Evolutionary conservation across 805 yeast species (phyloP), one percentile per base, ranked within the genome.

Genomic region (Teunomyces panamensis): DNA sequence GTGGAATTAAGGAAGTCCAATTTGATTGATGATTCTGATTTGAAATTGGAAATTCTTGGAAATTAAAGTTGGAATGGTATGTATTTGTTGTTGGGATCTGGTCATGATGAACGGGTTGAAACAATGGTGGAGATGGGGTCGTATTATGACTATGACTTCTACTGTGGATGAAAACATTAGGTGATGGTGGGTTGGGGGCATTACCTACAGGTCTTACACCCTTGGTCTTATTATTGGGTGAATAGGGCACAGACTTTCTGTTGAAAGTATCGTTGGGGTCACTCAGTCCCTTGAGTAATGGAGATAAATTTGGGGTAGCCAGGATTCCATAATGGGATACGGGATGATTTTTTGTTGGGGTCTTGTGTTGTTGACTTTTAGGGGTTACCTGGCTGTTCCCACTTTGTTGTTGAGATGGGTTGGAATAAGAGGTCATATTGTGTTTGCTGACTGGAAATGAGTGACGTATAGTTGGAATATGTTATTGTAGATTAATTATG

Each of bases 1-100:
- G 73, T n/a, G 73, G 72, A 16, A 68, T 68, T 34, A 67, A 55
- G 9, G 66, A 44, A 3, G 48, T 48, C 48, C 48, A 48, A 9
- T 37, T 50, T 9, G 55, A 43, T 29, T 46, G 54, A 8, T 32
- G 42, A 24, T 36, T 42, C 14, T 11, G 27, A 13, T 36, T 36
- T 17, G 41, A n/a, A 26, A 20, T 26, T 17, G 28, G 24, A 20
- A 30, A 29, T 14, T 27, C 30, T 26, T 30, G 32, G 34, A 43
- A 46, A 29, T 26, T 29, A 36, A 44, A 45, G 32, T 36, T 39
- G 39, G 35, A 32, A 9, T 39, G 34, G 4, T 39, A 24, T 5
- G 39, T 28, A 16, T 43, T 41, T 16, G 20, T 17, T 16, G 41
- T 33, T 26, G 47, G 16, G 33, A 37, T 28, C 36, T 45, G 52